Evolutionary conservation across 257 asterid genomes (phyloP), one percentile per base, ranked within the genome.

Genomic region (Lycium ferocissimum): DNA sequence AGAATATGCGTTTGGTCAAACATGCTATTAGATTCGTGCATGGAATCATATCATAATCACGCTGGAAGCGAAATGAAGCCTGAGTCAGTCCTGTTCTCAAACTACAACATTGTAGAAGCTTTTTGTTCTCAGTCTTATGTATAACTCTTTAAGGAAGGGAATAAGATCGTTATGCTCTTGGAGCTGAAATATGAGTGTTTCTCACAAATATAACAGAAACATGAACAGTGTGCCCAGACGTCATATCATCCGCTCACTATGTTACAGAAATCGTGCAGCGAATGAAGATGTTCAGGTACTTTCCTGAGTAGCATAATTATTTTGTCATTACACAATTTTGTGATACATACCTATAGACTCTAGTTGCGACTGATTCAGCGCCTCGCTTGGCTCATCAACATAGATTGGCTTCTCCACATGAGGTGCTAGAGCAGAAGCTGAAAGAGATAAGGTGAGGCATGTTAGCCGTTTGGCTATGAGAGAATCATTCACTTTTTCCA

Each of bases 301-400:
- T 54, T 3, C 37, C 7, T 22, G 7, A 62, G 70, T 20, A 63
- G 26, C 56, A 43, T 18, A 38, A 40, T 40, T 8, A 45, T 40
- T 9, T 72, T 73, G 45, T 51, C 79, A 75, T 9, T 0, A 49
- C 20, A 51, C 45, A 51, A 51, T 7, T 76, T 76, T 26, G 63
- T 0, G 0, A 35, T 33, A 83, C 63, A 35, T 89, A 95, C 98
- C 98, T 84, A 94, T 63, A 84, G 94, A 87, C 85, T 90, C 93
- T 38, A 95, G 91, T 70, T 92, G 97, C 7, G 38, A 35, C 66
- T 91, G 93, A 88, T 90, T 93, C 87, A 95, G 88, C 86, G 91
- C 90, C 89, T 92, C 92, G 4, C 90, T 87, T 67, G 88, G 89
- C 47, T 93, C 91, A 20, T 91, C 91, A 62, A 94, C 89, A 79